Conservation (phyloP, 495 filamentous ascomycete species). For the Neurospora hispaniola region DNA sequence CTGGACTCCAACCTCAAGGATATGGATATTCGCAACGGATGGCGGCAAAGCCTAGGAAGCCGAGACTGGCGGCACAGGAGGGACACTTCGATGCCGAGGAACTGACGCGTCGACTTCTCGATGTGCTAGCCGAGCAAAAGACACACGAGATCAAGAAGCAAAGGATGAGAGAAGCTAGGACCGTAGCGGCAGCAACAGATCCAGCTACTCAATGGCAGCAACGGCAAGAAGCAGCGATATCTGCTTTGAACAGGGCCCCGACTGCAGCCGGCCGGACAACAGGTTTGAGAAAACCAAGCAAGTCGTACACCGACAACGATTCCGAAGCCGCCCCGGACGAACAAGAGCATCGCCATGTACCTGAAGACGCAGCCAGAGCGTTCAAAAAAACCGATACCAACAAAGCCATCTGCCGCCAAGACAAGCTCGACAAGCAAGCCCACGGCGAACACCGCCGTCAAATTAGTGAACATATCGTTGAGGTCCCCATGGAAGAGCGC, state of each 20-base stretch:
- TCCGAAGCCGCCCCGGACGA: constrained; percentile 11
- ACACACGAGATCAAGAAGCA: constrained; percentile 14
- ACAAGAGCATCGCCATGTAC: constrained; percentile 25
- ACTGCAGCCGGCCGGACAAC: constrained; percentile 2
- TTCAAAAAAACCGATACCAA: constrained; percentile 39
- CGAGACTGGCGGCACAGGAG: constrained; percentile 9
- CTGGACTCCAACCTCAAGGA: constrained; percentile 12
- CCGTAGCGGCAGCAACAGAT: not conserved
- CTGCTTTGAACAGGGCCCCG: not conserved
- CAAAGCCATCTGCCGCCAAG: constrained; percentile 23
- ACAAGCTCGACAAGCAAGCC: constrained; percentile 2
- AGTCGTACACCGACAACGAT: constrained; percentile 6
- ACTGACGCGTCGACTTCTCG: constrained; percentile 33
- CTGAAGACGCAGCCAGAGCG: constrained; percentile 36
- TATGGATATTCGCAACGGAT: constrained; percentile 13
- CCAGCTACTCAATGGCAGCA: constrained; percentile 1
- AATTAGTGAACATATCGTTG: not conserved
- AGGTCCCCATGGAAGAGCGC: not conserved
- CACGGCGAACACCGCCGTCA: not conserved
- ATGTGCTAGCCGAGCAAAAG: constrained; percentile 34
- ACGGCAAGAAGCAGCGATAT: not conserved
- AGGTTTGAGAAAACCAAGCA: constrained; percentile 8
- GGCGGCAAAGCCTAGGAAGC: constrained; percentile 1
- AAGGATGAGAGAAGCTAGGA: not conserved
- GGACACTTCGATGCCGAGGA: constrained; percentile 42